Conservation (phyloP, 2,329 filamentous ascomycete species). For the Aspergillus thermomutatus region DNA sequence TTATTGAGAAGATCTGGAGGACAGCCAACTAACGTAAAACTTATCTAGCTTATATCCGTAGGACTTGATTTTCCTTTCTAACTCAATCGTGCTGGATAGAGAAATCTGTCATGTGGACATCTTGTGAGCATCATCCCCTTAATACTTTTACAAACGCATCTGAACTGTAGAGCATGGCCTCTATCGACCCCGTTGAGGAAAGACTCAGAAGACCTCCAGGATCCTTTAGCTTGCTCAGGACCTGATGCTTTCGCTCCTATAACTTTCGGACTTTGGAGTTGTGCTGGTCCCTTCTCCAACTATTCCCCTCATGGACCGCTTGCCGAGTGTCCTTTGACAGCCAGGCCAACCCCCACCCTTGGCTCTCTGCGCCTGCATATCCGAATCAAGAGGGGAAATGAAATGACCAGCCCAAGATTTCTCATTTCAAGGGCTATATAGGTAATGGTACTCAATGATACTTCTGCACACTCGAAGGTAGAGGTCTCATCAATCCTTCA, state of each 20-base stretch:
- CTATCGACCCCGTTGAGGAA: too few relatives aligned
- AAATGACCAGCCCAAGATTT: neutral
- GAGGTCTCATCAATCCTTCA: neutral
- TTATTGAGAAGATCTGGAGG: slow-evolving; percentile 27
- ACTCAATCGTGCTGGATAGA: too few relatives aligned
- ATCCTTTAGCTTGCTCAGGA: neutral
- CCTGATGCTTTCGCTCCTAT: neutral
- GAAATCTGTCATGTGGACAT: neutral
- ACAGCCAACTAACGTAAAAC: neutral
- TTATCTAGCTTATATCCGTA: neutral
- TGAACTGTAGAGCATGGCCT: neutral
- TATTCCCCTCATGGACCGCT: neutral
- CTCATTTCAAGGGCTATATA: neutral
- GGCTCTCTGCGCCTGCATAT: neutral
- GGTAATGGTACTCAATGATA: neutral
- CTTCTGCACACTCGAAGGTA: neutral
- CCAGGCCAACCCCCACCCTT: neutral
- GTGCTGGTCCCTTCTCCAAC: neutral
- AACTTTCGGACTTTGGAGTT: neutral
- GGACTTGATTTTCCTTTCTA: neutral
- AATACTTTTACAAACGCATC: neutral
- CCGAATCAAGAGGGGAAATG: neutral
- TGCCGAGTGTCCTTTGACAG: neutral
- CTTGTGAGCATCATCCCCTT: neutral
- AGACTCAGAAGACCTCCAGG: too few relatives aligned